Base-by-base conservation (phyloP, 148 eudicot species). In the Spergularia bocconei region DNA sequence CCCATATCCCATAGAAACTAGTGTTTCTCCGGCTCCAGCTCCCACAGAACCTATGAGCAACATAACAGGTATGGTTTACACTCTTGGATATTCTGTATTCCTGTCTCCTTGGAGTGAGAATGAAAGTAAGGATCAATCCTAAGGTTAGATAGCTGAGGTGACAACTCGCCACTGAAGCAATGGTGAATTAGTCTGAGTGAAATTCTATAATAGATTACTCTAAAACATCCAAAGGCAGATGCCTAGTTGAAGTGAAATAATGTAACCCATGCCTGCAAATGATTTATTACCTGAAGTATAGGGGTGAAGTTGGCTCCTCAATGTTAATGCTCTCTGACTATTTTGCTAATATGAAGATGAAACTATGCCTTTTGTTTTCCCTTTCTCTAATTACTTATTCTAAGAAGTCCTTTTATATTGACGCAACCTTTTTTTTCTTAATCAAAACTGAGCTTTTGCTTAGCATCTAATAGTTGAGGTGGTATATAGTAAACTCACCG, bases 11-110 rank as follows among this genome's bases (percentile, higher is more conserved):
- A 55, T 67, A 61, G 81, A 79, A 72, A 81, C 75, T 57, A 72
- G 70, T 38, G 73, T 68, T 61, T 50, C 88, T 67, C 89, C 91
- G 6, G 87, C 92, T 74, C 91, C 97, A 36, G 91, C 70, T 57
- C 98, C 98, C 52, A 69, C 82, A 59, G 83, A 88, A 53, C 59
- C 86, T 63, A 79, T 59, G 39, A 78, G 80, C 58, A 78, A 79
- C 57, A 11, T 80, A 67, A 75, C 80, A 84, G 95, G 97, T 93
- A 90, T 51, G 56, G 13, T 17, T 73, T 29, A 16, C 16, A 67
- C 10, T 75, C 17, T 62, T 65, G 44, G 51, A 63, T 25, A 7
- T 57, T 63, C 15, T 16, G 38, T 60, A n/a, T 57, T 13, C 29
- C 64, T 11, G 72, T 8, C 15, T 50, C 16, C 70, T 36, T 21